Conservation (phyloP, 352 stramenopile species). For the Phytophthora pluvialis region DNA sequence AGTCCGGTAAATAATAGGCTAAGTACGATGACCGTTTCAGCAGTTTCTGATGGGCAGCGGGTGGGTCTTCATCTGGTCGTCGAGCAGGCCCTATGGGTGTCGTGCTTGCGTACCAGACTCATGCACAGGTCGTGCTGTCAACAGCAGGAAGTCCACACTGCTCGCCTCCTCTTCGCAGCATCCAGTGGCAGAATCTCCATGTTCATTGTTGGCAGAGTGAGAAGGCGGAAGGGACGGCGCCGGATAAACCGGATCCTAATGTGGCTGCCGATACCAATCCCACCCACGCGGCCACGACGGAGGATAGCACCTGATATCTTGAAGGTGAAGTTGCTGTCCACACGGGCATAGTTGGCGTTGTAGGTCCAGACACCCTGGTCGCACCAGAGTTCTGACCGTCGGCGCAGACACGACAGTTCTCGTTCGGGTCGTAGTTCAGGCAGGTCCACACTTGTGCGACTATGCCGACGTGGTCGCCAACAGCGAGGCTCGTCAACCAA, state of each 20-base stretch:
- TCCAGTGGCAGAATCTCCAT: no score
- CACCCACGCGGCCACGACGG: slow-evolving; percentile 8
- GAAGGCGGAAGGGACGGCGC: slow-evolving; percentile 49
- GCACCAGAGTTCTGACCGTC: slow-evolving; percentile 67
- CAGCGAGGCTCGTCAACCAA: slow-evolving; percentile 62
- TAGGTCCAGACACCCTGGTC: slow-evolving; percentile 50
- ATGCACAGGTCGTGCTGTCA: no score
- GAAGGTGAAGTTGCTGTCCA: slow-evolving; percentile 36
- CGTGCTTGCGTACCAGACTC: no score
- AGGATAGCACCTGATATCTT: slow-evolving; percentile 23
- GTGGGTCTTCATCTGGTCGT: no score
- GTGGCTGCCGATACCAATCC: slow-evolving; percentile 7
- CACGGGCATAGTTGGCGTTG: slow-evolving; percentile 28
- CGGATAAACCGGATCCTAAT: slow-evolving; percentile 4
- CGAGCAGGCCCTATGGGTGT: no score
- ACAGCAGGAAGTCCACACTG: no score
- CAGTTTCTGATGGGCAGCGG: background rate
- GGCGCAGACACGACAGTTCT: slow-evolving; percentile 64
- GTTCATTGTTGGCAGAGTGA: no score
- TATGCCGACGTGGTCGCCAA: slow-evolving; percentile 65
- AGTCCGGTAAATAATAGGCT: background rate
- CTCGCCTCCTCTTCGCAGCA: no score
- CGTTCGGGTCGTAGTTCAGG: slow-evolving; percentile 53
- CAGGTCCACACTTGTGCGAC: slow-evolving; percentile 48
- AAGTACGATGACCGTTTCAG: slow-evolving; percentile 26